These are phyloP conservation scores for Fusarium dimerum DNA, from an alignment of 2,329 filamentous ascomycete species.

Conservation along the genomic window DNA sequence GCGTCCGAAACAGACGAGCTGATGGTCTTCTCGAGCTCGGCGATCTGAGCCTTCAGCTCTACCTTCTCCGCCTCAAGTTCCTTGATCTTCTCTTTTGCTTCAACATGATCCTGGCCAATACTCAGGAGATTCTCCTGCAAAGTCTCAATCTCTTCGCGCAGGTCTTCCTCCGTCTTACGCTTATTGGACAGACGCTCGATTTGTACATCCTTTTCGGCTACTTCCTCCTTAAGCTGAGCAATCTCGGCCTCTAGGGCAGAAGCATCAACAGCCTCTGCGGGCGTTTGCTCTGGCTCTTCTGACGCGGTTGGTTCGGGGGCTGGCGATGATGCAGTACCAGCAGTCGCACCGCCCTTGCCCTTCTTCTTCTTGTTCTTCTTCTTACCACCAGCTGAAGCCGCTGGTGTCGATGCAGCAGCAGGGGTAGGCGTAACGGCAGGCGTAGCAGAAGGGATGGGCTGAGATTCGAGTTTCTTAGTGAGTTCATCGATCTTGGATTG, in stretches of 20 bases:
- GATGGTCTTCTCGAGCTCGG: constrained; percentile 71
- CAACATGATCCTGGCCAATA: constrained; percentile 81
- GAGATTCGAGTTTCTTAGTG: constrained; percentile 43
- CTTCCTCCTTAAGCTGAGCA: constrained; percentile 50
- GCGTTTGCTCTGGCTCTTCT: constrained; percentile 39
- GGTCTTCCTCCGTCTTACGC: constrained; percentile 73
- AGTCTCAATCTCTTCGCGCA: constrained; percentile 83
- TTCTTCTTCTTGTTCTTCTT: constrained; percentile 90
- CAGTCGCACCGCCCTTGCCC: constrained; percentile 65
- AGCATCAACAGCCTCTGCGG: constrained; percentile 32
- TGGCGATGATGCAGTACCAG: constrained; percentile 38
- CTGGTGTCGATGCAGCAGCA: constrained; percentile 23
- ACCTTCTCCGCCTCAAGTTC: constrained; percentile 69
- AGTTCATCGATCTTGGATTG: constrained; percentile 41
- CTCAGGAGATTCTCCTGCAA: constrained; percentile 77
- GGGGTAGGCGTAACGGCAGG: constrained; percentile 25
- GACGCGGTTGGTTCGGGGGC: constrained; percentile 35
- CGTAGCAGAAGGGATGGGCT: constrained; percentile 20
- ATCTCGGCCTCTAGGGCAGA: constrained; percentile 51
- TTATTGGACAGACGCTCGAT: constrained; percentile 72
- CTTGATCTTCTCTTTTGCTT: constrained; percentile 77
- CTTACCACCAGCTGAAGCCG: constrained; percentile 33
- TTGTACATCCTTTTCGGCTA: constrained; percentile 67
- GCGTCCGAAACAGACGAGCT: constrained; percentile 37
- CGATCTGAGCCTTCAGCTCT: constrained; percentile 61